Evolutionary conservation across 371 early-diverging fungal species (phyloP).

Genomic region (Rhizopus delemar): DNA sequence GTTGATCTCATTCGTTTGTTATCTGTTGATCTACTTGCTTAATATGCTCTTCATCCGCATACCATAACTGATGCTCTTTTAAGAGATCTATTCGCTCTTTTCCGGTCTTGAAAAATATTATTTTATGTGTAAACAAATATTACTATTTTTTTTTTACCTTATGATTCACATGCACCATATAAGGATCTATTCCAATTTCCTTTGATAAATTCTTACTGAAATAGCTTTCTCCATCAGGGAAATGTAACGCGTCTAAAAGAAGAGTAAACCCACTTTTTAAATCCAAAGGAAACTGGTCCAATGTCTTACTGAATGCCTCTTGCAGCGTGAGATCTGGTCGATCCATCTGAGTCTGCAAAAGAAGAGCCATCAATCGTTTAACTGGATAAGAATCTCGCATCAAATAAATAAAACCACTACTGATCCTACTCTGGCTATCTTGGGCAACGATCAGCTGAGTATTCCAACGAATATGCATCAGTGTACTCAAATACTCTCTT

Average conservation of each 20-base stretch:
- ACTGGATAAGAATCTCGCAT: slow-evolving; percentile 4
- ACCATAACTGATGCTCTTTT: slow-evolving; percentile 18
- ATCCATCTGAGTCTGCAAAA: slow-evolving; percentile 16
- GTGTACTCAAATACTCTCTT: slow-evolving; percentile 19
- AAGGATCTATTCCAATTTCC: slow-evolving; percentile 21
- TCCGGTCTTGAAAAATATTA: slow-evolving; percentile 12
- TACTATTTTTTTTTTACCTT: slow-evolving; percentile 12
- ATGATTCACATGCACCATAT: slow-evolving; percentile 24
- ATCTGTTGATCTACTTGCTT: neutral
- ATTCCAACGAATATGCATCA: slow-evolving; percentile 18
- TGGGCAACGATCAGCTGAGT: slow-evolving; percentile 23
- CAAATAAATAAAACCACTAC: slow-evolving; percentile 13
- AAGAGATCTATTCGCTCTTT: slow-evolving; percentile 12
- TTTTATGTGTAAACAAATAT: neutral
- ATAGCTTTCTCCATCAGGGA: slow-evolving; percentile 22
- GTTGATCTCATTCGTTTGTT: no score
- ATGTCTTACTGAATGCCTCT: slow-evolving; percentile 23
- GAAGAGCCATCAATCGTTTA: slow-evolving; percentile 19
- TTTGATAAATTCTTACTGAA: slow-evolving; percentile 13
- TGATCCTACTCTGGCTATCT: slow-evolving; percentile 7
- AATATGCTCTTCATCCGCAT: slow-evolving; percentile 13
- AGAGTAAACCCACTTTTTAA: slow-evolving; percentile 23
- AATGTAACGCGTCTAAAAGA: slow-evolving; percentile 25
- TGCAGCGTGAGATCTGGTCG: slow-evolving; percentile 7
- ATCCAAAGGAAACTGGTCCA: slow-evolving; percentile 16